phyloP scores from a whole-genome alignment of 495 filamentous ascomycete species.

The Endocarpon pusillum region DNA sequence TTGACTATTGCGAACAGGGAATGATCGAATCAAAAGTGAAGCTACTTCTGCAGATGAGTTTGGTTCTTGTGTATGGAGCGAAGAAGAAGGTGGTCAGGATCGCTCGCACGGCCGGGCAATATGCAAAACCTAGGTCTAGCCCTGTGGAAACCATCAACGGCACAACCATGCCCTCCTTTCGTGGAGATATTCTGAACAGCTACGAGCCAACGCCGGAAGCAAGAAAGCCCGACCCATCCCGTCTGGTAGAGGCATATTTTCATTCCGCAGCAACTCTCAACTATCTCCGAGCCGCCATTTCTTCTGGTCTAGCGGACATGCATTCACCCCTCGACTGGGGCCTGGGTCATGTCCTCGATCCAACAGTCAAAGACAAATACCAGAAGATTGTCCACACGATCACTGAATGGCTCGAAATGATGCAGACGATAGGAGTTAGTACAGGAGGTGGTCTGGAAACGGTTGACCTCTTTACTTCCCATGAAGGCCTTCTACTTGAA shows the following conservation, averaged over 20 bases:
- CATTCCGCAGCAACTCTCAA: constrained; percentile 89
- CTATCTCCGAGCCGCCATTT: constrained; percentile 67
- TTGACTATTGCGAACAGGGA: constrained; percentile 82
- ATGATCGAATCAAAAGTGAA: constrained; percentile 95
- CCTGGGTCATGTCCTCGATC: constrained; percentile 79
- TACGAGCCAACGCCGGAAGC: constrained; percentile 44
- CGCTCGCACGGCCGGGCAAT: constrained; percentile 91
- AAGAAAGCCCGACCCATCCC: constrained; percentile 58
- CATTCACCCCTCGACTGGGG: constrained; percentile 91
- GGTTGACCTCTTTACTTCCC: constrained; percentile 89
- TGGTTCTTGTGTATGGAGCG: constrained; percentile 71
- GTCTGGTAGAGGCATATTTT: constrained; percentile 85
- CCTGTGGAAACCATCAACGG: constrained; percentile 73
- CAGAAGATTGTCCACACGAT: constrained; percentile 67
- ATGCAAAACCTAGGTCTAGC: constrained; percentile 83
- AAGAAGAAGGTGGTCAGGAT: constrained; percentile 92
- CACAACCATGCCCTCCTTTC: constrained; percentile 68
- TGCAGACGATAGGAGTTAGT: constrained; percentile 88
- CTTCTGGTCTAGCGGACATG: constrained; percentile 82
- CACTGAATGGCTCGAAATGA: constrained; percentile 82
- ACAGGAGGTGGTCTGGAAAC: constrained; percentile 68
- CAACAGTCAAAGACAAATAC: constrained; percentile 69
- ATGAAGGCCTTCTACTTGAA: constrained; percentile 86
- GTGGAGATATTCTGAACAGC: constrained; percentile 92
- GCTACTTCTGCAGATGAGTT: constrained; percentile 84